Base-by-base conservation (phyloP, 2,329 filamentous ascomycete genomes). In the Aspergillus eucalypticola region DNA sequence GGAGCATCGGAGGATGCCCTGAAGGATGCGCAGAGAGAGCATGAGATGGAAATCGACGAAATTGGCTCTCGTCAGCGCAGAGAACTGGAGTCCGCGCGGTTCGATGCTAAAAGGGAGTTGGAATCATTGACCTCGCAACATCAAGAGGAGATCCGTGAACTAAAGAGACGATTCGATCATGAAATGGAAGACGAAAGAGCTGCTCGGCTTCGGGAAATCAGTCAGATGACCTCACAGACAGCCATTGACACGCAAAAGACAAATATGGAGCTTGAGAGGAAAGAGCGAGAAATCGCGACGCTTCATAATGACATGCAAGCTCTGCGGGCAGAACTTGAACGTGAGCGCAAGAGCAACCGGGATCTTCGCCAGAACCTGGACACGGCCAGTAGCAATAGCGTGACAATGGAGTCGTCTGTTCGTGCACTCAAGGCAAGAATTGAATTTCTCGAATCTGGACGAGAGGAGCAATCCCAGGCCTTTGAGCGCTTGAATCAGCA, bases 361-460 rank as follows among this genome's bases (percentile, higher is more conserved):
- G 83, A 82, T 38, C 76, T 89, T 10, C 82, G 89, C 64, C 79
- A 81, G 44, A 86, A 85, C 48, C 72, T 90, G 17, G 80, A 84
- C 3, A 86, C 88, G 41, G 80, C 86, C 7, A 83, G 86, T 3
- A 81, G 82, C 8, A 85, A 86, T 42, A 87, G 86, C 59, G 81
- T 87, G 10, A 85, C 85, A 0, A 81, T 96, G 10, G 91, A 96
- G 66, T 88, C 87, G 38, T 87, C 90, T 23, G 88, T 90, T 64
- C 87, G 88, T 64, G 89, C 89, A 3, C 84, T 96, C 64, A 86
- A 88, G 66, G 90, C 91, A 2, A 90, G 94, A 67, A 90, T 96
- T 60, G 88, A 93, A 65, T 96, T 96, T 71, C 85, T 97, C 17
- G 92, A 97, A 73, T 95, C 91, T 0, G 92, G 92, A 69, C 92